Evolutionary conservation across 257 asterid genomes (phyloP).

Genomic region (Solanum medicagineum): DNA sequence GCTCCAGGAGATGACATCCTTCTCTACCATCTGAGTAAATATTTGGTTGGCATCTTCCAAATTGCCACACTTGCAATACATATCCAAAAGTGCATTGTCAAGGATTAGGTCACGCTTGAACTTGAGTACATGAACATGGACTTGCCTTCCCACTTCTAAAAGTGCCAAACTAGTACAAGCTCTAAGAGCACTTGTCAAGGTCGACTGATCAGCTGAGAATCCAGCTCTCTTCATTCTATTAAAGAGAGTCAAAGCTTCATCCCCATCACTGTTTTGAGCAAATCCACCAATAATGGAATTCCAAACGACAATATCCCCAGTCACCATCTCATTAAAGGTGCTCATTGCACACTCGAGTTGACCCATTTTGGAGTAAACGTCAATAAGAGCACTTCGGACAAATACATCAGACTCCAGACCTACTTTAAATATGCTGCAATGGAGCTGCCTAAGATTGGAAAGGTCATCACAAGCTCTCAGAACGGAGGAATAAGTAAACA

Average conservation of each 20-base stretch:
- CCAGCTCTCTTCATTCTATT: constrained; percentile 65
- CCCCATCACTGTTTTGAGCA: constrained; percentile 81
- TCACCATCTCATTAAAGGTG: constrained; percentile 59
- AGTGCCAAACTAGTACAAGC: constrained; percentile 84
- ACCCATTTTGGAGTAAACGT: constrained; percentile 58
- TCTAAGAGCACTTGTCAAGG: constrained; percentile 70
- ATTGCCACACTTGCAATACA: constrained; percentile 90
- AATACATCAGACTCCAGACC: constrained; percentile 83
- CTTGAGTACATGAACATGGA: constrained; percentile 74
- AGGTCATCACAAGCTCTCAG: constrained; percentile 61
- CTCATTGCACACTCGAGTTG: constrained; percentile 28
- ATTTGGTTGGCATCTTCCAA: constrained; percentile 45
- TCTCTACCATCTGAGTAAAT: constrained; percentile 51
- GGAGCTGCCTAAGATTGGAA: constrained; percentile 40
- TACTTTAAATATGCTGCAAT: constrained; percentile 55
- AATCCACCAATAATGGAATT: constrained; percentile 80
- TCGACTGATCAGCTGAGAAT: constrained; percentile 48
- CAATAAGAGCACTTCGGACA: constrained; percentile 80
- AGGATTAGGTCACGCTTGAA: constrained; percentile 61
- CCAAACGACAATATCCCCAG: constrained; percentile 74
- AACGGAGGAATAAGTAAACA: constrained; percentile 86
- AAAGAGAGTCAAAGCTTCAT: constrained; percentile 57
- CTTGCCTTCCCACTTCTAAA: constrained; percentile 71
- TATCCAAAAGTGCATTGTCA: constrained; percentile 77
- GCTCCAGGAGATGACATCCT: constrained; percentile 90